These are phyloP conservation scores for Rosa chinensis DNA, from an alignment of 306 rosid species.

Conservation along the genomic window DNA sequence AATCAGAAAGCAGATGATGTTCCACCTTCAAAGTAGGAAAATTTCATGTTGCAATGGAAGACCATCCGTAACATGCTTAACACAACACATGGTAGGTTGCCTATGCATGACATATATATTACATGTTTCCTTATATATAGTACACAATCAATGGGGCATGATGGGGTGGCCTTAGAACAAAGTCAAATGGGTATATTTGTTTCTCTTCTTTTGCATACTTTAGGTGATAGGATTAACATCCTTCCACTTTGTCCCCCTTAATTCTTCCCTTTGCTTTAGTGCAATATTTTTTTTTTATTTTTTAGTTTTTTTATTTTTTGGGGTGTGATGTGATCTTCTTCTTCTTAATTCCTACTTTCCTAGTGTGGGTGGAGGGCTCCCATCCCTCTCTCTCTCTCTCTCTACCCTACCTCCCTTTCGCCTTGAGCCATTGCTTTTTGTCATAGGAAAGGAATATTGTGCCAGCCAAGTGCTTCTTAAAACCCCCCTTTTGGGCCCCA, in stretches of 20 bases:
- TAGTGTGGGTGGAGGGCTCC: conserved; percentile 67
- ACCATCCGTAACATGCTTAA: background rate
- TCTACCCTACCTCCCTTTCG: conserved; percentile 29
- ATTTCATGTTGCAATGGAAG: conserved; percentile 1
- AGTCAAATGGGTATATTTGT: conserved; percentile 81
- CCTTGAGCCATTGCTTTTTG: conserved; percentile 65
- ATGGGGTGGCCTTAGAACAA: conserved; percentile 49
- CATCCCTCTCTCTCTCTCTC: conserved; percentile 25
- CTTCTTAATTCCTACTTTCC: conserved; percentile 31
- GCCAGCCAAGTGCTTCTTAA: conserved; percentile 35
- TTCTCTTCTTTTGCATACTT: conserved; percentile 60
- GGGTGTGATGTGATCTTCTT: conserved; percentile 6
- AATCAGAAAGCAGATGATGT: background rate
- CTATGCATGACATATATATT: conserved; percentile 17
- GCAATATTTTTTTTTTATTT: conserved; percentile 26
- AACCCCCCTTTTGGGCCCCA: conserved; percentile 59
- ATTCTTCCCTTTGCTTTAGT: background rate
- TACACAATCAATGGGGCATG: conserved; percentile 72
- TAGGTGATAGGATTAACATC: conserved; percentile 89
- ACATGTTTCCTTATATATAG: conserved; percentile 18
- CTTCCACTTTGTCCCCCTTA: conserved; percentile 98
- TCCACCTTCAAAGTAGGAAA: background rate
- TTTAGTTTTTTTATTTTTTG: too few relatives aligned
- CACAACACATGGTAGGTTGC: conserved; percentile 6
- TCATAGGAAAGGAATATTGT: conserved; percentile 73